Evolutionary conservation across 331 rosid species (phyloP).

Genomic region (Acacia pycnantha): DNA sequence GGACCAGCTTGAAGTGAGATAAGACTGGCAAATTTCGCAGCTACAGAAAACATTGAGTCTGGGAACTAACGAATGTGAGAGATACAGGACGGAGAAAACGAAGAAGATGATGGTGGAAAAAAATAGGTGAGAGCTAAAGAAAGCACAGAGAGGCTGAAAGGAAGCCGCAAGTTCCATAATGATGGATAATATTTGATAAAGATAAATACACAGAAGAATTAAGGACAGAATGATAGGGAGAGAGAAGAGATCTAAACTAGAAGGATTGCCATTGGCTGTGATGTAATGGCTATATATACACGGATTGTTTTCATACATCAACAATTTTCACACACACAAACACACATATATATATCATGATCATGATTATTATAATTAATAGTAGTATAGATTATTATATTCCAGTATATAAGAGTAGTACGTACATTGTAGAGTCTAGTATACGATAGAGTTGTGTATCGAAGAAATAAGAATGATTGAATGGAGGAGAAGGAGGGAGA

Average conservation of each 20-base stretch:
- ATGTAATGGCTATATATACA: conserved; percentile 10
- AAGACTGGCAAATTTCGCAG: conserved; percentile 62
- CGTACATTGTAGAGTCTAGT: not conserved
- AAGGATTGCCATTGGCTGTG: conserved; percentile 13
- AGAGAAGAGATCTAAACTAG: conserved; percentile 17
- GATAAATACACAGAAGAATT: not conserved
- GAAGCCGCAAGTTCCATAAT: conserved; percentile 39
- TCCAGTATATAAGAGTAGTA: not conserved
- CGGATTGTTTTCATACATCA: not conserved
- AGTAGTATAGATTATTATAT: not conserved
- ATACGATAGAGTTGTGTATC: not conserved
- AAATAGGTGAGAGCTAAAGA: conserved; percentile 17
- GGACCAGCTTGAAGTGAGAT: conserved; percentile 61
- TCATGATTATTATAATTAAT: not conserved
- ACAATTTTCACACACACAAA: not conserved
- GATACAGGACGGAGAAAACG: not conserved
- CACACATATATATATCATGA: not conserved
- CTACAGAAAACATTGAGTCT: conserved; percentile 42
- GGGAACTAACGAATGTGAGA: not conserved
- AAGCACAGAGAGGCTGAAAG: conserved; percentile 24
- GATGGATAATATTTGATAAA: conserved; percentile 12
- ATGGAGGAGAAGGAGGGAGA: not conserved
- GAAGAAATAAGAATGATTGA: not conserved
- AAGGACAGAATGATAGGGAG: not conserved
- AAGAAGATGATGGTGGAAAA: not conserved